Conservation (phyloP, 2,329 filamentous ascomycete genomes). For the Alternaria burnsii region DNA sequence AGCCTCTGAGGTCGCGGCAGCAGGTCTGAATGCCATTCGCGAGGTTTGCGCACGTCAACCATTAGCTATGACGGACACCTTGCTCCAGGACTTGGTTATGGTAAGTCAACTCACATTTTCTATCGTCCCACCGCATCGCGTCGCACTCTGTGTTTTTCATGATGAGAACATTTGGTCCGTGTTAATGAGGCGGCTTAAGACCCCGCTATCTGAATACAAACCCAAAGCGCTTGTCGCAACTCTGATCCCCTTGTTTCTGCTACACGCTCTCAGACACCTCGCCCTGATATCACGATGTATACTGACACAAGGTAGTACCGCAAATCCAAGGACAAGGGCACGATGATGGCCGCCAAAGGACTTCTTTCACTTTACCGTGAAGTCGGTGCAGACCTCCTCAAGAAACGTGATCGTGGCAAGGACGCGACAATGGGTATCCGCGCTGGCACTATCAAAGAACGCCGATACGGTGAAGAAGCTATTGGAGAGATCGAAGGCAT, state of each 20-base stretch:
- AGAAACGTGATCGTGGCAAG: slow-evolving; percentile 90
- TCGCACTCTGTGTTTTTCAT: slow-evolving; percentile 55
- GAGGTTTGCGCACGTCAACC: slow-evolving; percentile 94
- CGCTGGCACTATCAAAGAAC: slow-evolving; percentile 76
- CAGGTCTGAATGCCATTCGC: slow-evolving; percentile 91
- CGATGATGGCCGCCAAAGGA: slow-evolving; percentile 98
- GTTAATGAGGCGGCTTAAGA: slow-evolving; percentile 96
- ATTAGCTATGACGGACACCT: slow-evolving; percentile 92
- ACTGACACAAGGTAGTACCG: slow-evolving; percentile 65
- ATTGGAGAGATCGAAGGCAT: slow-evolving; percentile 89
- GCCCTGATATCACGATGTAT: neutral
- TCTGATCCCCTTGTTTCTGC: slow-evolving; percentile 62
- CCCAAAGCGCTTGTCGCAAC: slow-evolving; percentile 78
- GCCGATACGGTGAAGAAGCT: slow-evolving; percentile 83
- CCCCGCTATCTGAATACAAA: slow-evolving; percentile 81
- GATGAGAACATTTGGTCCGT: slow-evolving; percentile 95
- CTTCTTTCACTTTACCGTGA: slow-evolving; percentile 90
- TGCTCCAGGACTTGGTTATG: slow-evolving; percentile 95
- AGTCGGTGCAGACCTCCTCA: slow-evolving; percentile 86
- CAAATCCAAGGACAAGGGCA: slow-evolving; percentile 97
- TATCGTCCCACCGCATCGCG: slow-evolving; percentile 28
- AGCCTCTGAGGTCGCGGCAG: slow-evolving; percentile 87
- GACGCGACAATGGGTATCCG: slow-evolving; percentile 84
- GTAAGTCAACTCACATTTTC: slow-evolving; percentile 20
- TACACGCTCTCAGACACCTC: slow-evolving; percentile 13